Percentiles rank a stretch among this genome's conserved stretches.
phyloP scores from a whole-genome alignment of 2,329 filamentous ascomycete genomes.

The Diplodia sapinea region DNA sequence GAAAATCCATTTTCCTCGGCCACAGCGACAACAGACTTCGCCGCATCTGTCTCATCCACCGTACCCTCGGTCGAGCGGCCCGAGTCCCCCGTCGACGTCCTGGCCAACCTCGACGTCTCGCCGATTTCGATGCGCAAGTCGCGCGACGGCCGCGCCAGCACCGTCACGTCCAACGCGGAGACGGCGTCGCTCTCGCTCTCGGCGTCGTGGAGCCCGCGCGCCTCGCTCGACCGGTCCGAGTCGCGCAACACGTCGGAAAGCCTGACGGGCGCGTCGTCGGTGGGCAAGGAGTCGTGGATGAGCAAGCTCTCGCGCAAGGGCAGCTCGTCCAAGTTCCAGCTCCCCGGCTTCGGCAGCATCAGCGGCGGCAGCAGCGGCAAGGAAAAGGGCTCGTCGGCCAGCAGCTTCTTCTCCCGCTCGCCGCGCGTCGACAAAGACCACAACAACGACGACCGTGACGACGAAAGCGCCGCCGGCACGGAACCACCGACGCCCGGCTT shows the following conservation, averaged over 20 bases:
- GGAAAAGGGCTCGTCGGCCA: slow-evolving; percentile 26
- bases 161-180: slow-evolving; percentile 28
- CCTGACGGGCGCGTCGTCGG: slow-evolving; percentile 36
- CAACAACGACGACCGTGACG: slow-evolving; percentile 44
- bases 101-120: slow-evolving; percentile 14
- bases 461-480: slow-evolving; percentile 33
- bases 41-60: slow-evolving; percentile 33
- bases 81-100: not conserved
- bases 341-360: slow-evolving; percentile 39
- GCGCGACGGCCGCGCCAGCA: slow-evolving; percentile 29
- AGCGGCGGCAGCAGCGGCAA: slow-evolving; percentile 15
- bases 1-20: not conserved
- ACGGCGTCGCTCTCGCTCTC: slow-evolving; percentile 32
- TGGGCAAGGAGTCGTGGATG: slow-evolving; percentile 56
- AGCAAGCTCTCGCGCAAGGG: slow-evolving; percentile 57
- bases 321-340: slow-evolving; percentile 52
- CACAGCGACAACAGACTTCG: slow-evolving; percentile 43
- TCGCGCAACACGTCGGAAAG: slow-evolving; percentile 46
- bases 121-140: slow-evolving; percentile 35
- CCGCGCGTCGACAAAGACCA: slow-evolving; percentile 44
- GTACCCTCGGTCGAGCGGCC: not conserved
- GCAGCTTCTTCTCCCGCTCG: slow-evolving; percentile 44
- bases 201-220: slow-evolving; percentile 43
- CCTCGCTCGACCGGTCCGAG: slow-evolving; percentile 48
- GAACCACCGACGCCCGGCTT: slow-evolving; percentile 38